These are phyloP conservation scores for Colletotrichum simmondsii DNA, from an alignment of 2,329 filamentous ascomycete genomes.

Conservation along the genomic window DNA sequence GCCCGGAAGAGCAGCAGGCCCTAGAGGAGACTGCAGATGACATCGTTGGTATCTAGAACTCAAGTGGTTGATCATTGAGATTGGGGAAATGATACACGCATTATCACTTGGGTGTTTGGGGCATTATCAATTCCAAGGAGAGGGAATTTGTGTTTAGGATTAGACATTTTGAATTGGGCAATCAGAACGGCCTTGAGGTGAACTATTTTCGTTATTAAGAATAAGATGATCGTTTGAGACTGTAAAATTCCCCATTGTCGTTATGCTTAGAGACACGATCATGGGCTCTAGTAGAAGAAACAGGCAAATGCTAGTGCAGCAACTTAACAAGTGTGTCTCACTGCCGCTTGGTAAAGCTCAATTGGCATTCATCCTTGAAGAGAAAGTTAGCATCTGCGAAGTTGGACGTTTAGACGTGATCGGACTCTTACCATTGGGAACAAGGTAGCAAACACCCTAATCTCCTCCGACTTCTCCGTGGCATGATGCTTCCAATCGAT, in stretches of 20 bases:
- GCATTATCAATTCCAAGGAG: no score
- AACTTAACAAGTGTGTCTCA: neutral
- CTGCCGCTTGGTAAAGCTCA: constrained; percentile 47
- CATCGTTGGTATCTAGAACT: neutral
- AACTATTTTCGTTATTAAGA: neutral
- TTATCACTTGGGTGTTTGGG: neutral
- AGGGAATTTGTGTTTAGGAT: neutral
- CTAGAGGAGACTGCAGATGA: neutral
- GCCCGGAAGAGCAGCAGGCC: neutral
- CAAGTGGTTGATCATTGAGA: neutral
- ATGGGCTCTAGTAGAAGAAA: neutral
- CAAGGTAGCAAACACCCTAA: constrained; percentile 59
- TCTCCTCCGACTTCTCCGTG: constrained; percentile 59
- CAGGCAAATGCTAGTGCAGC: neutral
- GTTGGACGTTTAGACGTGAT: neutral
- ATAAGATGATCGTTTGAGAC: neutral
- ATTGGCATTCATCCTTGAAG: constrained; percentile 46
- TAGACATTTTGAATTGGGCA: rapidly evolving
- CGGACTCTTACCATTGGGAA: constrained; percentile 57
- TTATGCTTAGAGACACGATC: neutral
- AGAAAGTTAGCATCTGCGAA: constrained; percentile 16
- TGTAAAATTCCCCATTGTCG: neutral
- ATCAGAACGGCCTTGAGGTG: neutral
- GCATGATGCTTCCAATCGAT: constrained; percentile 62
- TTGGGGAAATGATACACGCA: neutral